Evolutionary conservation across 257 asterid genomes (phyloP).

Genomic region (Solanum sitiens): DNA sequence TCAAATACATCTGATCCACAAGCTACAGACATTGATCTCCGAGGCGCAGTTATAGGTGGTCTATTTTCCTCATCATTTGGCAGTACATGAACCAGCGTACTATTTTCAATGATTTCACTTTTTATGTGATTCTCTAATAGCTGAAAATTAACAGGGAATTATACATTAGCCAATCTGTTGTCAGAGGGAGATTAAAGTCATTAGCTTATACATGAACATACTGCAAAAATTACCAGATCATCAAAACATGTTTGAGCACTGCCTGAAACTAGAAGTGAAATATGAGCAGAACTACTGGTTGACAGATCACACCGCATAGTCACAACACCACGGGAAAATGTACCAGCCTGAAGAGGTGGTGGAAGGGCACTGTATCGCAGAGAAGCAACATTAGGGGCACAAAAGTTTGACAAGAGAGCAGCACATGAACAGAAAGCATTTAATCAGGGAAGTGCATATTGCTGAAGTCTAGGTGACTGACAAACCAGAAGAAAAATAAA

Average conservation of each 20-base stretch:
- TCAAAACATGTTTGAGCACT: slow-evolving; percentile 97
- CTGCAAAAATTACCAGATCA: slow-evolving; percentile 51
- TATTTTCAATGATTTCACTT: slow-evolving; percentile 79
- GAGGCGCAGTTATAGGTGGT: slow-evolving; percentile 55
- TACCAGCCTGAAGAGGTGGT: slow-evolving; percentile 96
- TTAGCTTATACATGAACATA: neutral
- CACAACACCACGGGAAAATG: slow-evolving; percentile 93
- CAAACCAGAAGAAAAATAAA: neutral
- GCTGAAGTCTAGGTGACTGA: neutral
- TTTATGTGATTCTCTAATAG: slow-evolving; percentile 92
- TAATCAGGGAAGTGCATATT: neutral
- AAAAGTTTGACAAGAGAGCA: neutral
- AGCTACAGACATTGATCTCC: slow-evolving; percentile 85
- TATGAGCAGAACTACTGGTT: slow-evolving; percentile 87
- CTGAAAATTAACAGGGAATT: slow-evolving; percentile 20
- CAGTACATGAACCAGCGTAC: slow-evolving; percentile 50
- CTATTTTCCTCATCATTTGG: slow-evolving; percentile 42
- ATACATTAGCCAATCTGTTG: neutral
- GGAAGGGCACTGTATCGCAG: slow-evolving; percentile 73
- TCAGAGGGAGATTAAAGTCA: neutral
- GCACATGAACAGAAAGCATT: neutral
- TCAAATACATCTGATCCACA: slow-evolving; percentile 94
- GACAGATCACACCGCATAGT: slow-evolving; percentile 97
- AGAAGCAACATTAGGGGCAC: neutral
- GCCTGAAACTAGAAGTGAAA: slow-evolving; percentile 91